Percentiles rank a stretch among this genome's conserved stretches.
These are phyloP conservation scores for Fusarium domesticum DNA, from an alignment of 2,329 filamentous ascomycete genomes.

Conservation along the genomic window DNA sequence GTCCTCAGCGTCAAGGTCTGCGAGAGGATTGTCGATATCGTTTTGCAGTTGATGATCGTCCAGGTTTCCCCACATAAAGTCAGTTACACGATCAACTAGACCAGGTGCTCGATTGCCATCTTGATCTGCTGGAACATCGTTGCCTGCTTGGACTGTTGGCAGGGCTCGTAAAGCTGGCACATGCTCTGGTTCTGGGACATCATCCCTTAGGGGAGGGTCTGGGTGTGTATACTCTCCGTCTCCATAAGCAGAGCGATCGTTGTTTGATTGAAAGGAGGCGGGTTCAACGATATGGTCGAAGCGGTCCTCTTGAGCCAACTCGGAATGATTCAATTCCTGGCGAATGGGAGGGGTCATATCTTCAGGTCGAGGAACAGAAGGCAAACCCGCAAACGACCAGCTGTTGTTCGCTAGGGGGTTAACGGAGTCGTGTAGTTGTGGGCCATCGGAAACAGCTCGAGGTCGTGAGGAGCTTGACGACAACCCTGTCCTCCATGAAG, in stretches of 20 bases:
- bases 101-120: conserved; percentile 18
- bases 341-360: not conserved
- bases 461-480: conserved; percentile 38
- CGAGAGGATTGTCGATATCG: conserved; percentile 39
- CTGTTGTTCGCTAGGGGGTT: conserved; percentile 58
- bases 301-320: not conserved
- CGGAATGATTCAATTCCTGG: not conserved
- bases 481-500: conserved; percentile 8
- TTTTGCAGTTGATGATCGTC: conserved; percentile 34
- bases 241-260: not conserved
- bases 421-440: conserved; percentile 40
- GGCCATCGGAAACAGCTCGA: conserved; percentile 57
- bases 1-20: conserved; percentile 43
- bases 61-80: conserved; percentile 62
- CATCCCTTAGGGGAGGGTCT: not conserved
- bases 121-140: conserved; percentile 13
- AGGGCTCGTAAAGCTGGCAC: conserved; percentile 8
- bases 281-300: not conserved
- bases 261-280: not conserved
- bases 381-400: conserved; percentile 54
- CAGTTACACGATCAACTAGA: conserved; percentile 41
- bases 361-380: conserved; percentile 21
- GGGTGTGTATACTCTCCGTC: not conserved
- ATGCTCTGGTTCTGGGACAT: conserved; percentile 1
- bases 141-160: conserved; percentile 2